A percentile compares a stretch with the other conserved stretches of the same genome.
Conservation (phyloP, 768 basidiomycete genomes). For the Solioccasus polychromus region DNA sequence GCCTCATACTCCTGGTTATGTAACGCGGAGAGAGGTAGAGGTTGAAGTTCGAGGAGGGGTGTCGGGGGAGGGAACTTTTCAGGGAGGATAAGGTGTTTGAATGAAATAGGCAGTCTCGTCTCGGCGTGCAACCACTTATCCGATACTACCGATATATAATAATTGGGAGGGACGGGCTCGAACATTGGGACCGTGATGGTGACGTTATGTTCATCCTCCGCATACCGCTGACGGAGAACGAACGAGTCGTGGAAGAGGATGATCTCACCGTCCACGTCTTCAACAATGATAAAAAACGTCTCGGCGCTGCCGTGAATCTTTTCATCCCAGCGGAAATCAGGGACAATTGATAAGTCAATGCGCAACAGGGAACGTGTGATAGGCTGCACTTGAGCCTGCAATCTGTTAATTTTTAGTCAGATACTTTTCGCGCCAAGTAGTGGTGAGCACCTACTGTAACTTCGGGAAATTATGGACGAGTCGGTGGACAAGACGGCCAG, state of each 20-base stretch:
- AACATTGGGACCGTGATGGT: constrained; percentile 95
- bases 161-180: constrained; percentile 97
- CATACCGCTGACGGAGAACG: constrained; percentile 86
- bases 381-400: constrained; percentile 95
- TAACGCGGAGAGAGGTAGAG: constrained; percentile 84
- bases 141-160: constrained; percentile 93
- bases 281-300: constrained; percentile 90
- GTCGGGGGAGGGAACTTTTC: constrained; percentile 96
- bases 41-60: constrained; percentile 87
- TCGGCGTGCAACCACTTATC: constrained; percentile 96
- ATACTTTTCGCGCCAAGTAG: background rate
- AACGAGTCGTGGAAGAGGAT: constrained; percentile 95
- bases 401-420: constrained; percentile 37
- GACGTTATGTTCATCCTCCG: constrained; percentile 91
- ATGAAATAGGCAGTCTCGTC: constrained; percentile 91
- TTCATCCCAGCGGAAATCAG: constrained; percentile 99
- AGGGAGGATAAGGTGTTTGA: constrained; percentile 96
- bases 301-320: constrained; percentile 87
- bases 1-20: constrained; percentile 92
- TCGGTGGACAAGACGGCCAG: constrained; percentile 86
- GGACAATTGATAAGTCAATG: constrained; percentile 89
- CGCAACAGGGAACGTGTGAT: constrained; percentile 91
- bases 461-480: constrained; percentile 97
- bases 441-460: constrained; percentile 57
- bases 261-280: constrained; percentile 96